Evolutionary conservation across 2,329 filamentous ascomycete genomes (phyloP).

Genomic region (Penicillium hordei): DNA sequence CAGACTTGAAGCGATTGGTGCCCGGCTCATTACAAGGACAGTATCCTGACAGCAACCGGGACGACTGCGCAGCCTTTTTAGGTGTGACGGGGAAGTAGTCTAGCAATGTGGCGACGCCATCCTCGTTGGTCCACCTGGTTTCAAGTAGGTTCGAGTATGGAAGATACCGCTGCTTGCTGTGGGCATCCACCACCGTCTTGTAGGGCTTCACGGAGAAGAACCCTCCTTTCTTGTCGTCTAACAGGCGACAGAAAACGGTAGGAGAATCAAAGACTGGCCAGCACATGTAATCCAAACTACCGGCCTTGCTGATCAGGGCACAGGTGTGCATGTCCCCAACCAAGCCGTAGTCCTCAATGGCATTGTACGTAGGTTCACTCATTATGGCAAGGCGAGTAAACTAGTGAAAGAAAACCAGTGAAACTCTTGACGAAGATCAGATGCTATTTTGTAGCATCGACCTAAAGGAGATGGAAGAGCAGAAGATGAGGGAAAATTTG

Average conservation of each 20-base stretch:
- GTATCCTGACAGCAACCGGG: constrained; percentile 33
- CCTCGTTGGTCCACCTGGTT: constrained; percentile 74
- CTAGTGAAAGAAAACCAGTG: background rate
- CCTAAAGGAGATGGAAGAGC: background rate
- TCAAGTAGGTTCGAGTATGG: constrained; percentile 73
- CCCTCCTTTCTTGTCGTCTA: constrained; percentile 73
- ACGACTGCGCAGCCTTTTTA: constrained; percentile 48
- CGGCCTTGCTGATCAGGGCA: constrained; percentile 71
- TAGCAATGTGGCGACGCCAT: constrained; percentile 69
- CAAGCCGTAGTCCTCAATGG: constrained; percentile 74
- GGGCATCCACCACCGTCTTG: constrained; percentile 49
- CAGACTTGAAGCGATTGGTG: constrained; percentile 52
- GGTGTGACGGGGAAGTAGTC: constrained; percentile 75
- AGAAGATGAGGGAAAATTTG: background rate
- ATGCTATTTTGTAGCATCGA: background rate
- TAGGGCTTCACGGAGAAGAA: constrained; percentile 65
- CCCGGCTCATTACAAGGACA: constrained; percentile 38
- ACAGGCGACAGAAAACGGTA: constrained; percentile 69
- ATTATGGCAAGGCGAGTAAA: constrained; percentile 10
- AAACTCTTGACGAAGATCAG: background rate
- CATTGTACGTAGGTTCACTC: constrained; percentile 25
- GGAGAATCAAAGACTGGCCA: constrained; percentile 81
- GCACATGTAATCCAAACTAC: constrained; percentile 75
- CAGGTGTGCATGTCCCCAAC: constrained; percentile 80
- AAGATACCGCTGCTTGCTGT: constrained; percentile 75